Evolutionary conservation across 2,329 filamentous ascomycete species (phyloP), one percentile per base, ranked within the genome.

Genomic region (Bipolaris bicolor): DNA sequence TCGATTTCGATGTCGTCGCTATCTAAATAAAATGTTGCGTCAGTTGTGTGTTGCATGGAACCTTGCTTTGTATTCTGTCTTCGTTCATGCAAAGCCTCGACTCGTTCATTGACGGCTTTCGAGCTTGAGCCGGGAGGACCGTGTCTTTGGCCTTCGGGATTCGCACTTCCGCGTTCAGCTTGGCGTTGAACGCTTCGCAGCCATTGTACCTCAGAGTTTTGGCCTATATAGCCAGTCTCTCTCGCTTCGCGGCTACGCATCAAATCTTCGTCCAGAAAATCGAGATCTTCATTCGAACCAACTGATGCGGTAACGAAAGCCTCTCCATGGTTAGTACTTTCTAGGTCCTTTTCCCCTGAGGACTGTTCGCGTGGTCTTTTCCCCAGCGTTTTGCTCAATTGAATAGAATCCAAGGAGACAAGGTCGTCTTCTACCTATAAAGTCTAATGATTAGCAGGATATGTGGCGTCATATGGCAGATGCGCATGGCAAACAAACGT

Each of bases 11-110:
- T 57, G 31, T 61, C 62, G 9, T 75, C 62, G 13, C 68, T 69
- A 37, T 77, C 75, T 24, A 76, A 62, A 51, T 79, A 80, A 37
- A 73, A 75, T 1, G 65, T 68, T 1, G 66, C 59, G 22, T 69
- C 66, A 6, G 68, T 71, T 43, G 71, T 68, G 24, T 63, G 53
- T 7, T 43, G 57, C 47, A 57, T 56, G 0, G 60, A 52, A 7
- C 47, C 49, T 61, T 61, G 41, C 50, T 54, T 50, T 48, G 39
- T 31, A 4, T 41, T 47, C 7, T 59, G 48, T 39, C 62, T 61
- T 1, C 64, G 65, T 46, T 66, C 56, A 16, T 67, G 68, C 9
- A 68, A 51, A 22, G 67, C 67, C 18, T 64, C 51, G 15, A 56
- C 55, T 10, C 65, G 62, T 53, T 62, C 50, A 15, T 58, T 47